Conservation (phyloP, 2,329 filamentous ascomycete species). For the Talaromyces sp. region DNA sequence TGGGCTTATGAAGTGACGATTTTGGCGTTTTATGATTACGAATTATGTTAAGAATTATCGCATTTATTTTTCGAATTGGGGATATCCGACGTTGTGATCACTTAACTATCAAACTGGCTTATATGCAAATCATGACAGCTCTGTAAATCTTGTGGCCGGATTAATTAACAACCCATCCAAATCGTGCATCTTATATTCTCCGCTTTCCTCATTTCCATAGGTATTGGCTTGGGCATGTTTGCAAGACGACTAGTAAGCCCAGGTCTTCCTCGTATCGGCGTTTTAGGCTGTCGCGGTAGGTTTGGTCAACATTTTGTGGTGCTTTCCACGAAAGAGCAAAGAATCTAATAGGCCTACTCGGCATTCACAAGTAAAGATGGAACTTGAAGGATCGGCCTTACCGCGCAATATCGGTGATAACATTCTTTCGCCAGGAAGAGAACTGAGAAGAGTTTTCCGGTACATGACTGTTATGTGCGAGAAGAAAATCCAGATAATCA, state of each 20-base stretch:
- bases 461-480: slow-evolving; percentile 23
- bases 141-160: slow-evolving; percentile 22
- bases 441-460: slow-evolving; percentile 31
- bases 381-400: slow-evolving; percentile 8
- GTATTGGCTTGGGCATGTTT: slow-evolving; percentile 29
- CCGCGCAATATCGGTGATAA: slow-evolving; percentile 31
- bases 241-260: slow-evolving; percentile 31
- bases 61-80: too few relatives aligned
- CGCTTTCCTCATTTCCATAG: slow-evolving; percentile 34
- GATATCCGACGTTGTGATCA: too few relatives aligned
- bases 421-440: slow-evolving; percentile 28
- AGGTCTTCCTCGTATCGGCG: slow-evolving; percentile 28
- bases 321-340: slow-evolving; percentile 36
- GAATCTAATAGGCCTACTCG: slow-evolving; percentile 25
- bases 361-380: slow-evolving; percentile 7
- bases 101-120: too few relatives aligned
- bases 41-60: background rate
- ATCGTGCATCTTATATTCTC: slow-evolving; percentile 34
- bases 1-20: background rate
- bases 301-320: slow-evolving; percentile 24
- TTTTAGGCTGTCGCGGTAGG: slow-evolving; percentile 19
- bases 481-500: slow-evolving; percentile 33
- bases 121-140: background rate
- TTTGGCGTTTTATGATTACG: background rate
- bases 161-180: slow-evolving; percentile 36